Evolutionary conservation across 2,329 filamentous ascomycete genomes (phyloP).

Genomic region (Cadophora sp.): DNA sequence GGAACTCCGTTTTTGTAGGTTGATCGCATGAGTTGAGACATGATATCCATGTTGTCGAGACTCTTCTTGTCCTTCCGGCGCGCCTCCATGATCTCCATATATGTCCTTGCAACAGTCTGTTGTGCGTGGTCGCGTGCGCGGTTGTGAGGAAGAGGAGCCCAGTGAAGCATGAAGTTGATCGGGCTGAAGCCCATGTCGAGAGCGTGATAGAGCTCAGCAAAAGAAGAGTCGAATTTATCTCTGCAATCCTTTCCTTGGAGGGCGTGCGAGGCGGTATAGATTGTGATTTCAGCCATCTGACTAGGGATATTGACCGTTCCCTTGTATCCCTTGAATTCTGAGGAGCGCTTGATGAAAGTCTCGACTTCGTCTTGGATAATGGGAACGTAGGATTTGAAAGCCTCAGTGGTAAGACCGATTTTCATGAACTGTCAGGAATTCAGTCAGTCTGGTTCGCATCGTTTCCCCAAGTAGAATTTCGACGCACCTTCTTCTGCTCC

Average conservation of each 20-base stretch:
- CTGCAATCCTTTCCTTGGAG: conserved; percentile 87
- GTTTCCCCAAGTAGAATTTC: background rate
- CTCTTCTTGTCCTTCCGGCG: conserved; percentile 58
- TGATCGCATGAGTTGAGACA: conserved; percentile 88
- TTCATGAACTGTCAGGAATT: conserved; percentile 71
- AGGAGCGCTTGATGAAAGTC: conserved; percentile 72
- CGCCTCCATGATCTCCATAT: conserved; percentile 81
- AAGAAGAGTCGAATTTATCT: conserved; percentile 77
- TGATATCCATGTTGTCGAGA: conserved; percentile 73
- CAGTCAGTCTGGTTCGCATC: conserved; percentile 13
- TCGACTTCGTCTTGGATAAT: conserved; percentile 79
- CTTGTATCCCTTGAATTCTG: conserved; percentile 70
- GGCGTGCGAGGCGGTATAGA: conserved; percentile 86
- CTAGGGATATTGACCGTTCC: conserved; percentile 76
- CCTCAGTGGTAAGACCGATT: conserved; percentile 76
- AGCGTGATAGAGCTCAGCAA: conserved; percentile 85
- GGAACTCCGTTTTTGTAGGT: conserved; percentile 81
- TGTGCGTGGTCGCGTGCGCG: conserved; percentile 81
- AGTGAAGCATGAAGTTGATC: conserved; percentile 89
- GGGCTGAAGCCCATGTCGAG: conserved; percentile 90
- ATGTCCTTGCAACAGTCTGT: conserved; percentile 79
- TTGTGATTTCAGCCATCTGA: conserved; percentile 84
- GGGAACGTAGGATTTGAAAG: conserved; percentile 77
- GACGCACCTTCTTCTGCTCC: conserved; percentile 88
- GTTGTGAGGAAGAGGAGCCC: conserved; percentile 90